phyloP scores from a whole-genome alignment of 306 rosid genomes.

The Luffa acutangula region DNA sequence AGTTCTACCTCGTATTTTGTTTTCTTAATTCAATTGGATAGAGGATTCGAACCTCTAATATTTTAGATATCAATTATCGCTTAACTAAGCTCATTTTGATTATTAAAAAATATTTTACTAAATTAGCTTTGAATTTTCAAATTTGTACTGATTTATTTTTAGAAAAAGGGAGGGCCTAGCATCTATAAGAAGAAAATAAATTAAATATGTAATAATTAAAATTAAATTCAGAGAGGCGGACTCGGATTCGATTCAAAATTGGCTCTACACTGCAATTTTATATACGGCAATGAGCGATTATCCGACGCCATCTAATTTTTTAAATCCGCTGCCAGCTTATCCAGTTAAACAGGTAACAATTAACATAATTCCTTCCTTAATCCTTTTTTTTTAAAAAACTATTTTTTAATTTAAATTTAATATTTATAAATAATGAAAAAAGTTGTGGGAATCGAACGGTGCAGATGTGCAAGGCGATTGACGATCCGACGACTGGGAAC shows the following conservation, averaged over 20 bases:
- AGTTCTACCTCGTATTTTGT: no score
- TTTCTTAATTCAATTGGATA: no score
- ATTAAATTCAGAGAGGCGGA: background rate
- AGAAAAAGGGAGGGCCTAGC: no score
- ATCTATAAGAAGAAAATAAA: no score
- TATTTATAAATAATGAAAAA: no score
- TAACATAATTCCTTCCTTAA: background rate
- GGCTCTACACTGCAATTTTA: constrained; percentile 35
- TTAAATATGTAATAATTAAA: background rate
- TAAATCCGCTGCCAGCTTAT: constrained; percentile 63
- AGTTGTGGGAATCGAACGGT: background rate
- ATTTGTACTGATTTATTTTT: no score
- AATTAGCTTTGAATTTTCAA: no score
- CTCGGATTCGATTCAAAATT: constrained; percentile 13
- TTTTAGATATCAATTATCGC: no score
- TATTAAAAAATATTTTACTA: no score
- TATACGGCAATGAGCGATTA: constrained; percentile 81
- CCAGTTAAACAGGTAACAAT: constrained; percentile 58
- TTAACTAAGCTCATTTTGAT: no score
- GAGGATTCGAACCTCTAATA: no score
- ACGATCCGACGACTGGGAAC: constrained; percentile 25
- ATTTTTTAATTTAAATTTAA: no score
- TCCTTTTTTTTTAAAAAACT: background rate
- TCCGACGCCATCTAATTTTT: constrained; percentile 74
- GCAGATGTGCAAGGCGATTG: constrained; percentile 81